Base-by-base conservation (phyloP, 1,139 yeast genomes). In the Sugiyamaella neomexicana region DNA sequence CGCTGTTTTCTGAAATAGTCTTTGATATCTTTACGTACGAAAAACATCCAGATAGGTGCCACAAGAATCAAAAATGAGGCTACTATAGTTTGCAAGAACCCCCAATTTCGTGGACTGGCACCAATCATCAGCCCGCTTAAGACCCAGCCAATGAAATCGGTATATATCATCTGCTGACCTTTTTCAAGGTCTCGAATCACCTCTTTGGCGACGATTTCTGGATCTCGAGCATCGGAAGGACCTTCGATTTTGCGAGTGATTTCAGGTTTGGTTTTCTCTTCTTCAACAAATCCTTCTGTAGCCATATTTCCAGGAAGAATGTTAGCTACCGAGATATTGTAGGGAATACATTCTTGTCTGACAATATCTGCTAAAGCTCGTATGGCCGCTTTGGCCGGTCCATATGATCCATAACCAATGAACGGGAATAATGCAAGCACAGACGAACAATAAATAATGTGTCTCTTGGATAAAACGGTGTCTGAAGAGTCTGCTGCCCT, bases 341-440 rank as follows among this genome's bases (percentile, higher is more conserved):
- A 85, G 1, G 86, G 85, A 0, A 77, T 68, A 55, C 89, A 77
- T 68, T 95, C 99, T 63, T 91, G 97, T 56, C 97, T 81, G 53
- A 93, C 72, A 5, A 86, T 76, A 50, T 86, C 86, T 0, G 91
- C 85, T 36, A 95, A 73, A 0, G 95, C 75, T 62, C 88, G 78
- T 9, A 93, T 68, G 0, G 97, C 97, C 0, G 89, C 83, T 69
- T 95, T 95, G 62, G 84, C 71, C 0, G 99, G 99, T 0, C 93
- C 93, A 67, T 95, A 95, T 63, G 89, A 93, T 0, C 83, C 77
- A 68, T 95, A 95, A 0, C 99, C 99, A 48, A 90, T 87, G 65
- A 93, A 85, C 2, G 97, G 89, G 73, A 82, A 91, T 62, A 86
- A 82, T 1, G 95, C 89, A 2, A 86, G 83, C 5, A 85, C 86